Base-by-base conservation (phyloP, 1,139 yeast genomes). In the Suhomyces bokatorum region DNA sequence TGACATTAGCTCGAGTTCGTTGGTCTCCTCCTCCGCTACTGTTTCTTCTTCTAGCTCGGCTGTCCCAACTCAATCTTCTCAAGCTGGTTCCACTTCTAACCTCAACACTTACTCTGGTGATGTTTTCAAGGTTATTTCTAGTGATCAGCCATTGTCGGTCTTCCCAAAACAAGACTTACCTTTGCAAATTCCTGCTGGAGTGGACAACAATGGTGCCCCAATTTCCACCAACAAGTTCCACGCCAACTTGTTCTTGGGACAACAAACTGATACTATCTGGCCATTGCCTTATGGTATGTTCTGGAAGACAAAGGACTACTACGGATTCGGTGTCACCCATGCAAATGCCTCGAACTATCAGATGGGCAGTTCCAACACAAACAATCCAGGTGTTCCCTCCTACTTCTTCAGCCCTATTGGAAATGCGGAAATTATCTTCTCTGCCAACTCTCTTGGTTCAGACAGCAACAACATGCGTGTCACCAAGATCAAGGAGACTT, bases 211-310 rank as follows among this genome's bases (percentile, higher is more conserved):
- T 45, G 73, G 64, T 13, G 45, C 22, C 13, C 88, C 95, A 6
- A 74, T 82, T 38, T 81, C 81, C 51, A 89, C 97, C 15, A 90
- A 90, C 67, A 88, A 89, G 61, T 90, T 88, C 63, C 89, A 86
- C 61, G 85, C 87, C 9, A 90, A 90, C 64, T 67, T 89, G 60
- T 67, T 88, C 48, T 75, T 90, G 20, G 93, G 75, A 1, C 67
- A 69, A 34, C 93, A 87, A 58, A 76, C 78, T 10, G 66, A 78
- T 43, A 85, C 72, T 55, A 78, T 84, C 4, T 88, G 87, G 84
- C 80, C 95, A 1, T 90, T 85, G 56, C 97, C 97, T 1, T 89
- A 87, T 59, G 82, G 89, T 1, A 64, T 89, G 35, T 87, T 88
- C 83, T 82, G 77, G 74, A 62, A 60, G 26, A 70, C 69, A 8